A percentile compares a stretch with the other conserved stretches of the same genome.
Conservation (phyloP, 139 green algal genomes). For the Deuterostichococcus epilithicus region DNA sequence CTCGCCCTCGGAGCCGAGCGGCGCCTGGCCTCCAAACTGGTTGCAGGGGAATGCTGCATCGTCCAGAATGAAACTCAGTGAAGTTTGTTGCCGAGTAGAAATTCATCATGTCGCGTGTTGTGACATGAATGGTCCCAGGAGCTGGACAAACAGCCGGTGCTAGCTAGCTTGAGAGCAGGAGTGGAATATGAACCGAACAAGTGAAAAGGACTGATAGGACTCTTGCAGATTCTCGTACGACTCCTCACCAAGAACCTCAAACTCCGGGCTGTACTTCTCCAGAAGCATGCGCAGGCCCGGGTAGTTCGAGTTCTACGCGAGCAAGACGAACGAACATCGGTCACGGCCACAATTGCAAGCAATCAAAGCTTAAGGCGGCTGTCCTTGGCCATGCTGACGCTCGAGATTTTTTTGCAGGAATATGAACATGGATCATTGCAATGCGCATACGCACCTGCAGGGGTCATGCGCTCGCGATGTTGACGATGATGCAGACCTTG, state of each 20-base stretch:
- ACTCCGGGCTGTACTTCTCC: slow-evolving; percentile 64
- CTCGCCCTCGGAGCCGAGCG: slow-evolving; percentile 74
- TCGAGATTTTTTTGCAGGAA: not conserved
- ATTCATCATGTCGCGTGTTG: too few relatives aligned
- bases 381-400: not conserved
- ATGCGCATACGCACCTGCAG: too few relatives aligned
- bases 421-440: not conserved
- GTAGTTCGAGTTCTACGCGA: slow-evolving; percentile 62
- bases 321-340: not conserved
- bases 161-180: too few relatives aligned
- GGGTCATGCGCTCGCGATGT: slow-evolving; percentile 79
- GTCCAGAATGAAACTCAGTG: too few relatives aligned
- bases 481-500: slow-evolving; percentile 67
- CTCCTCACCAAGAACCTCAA: slow-evolving; percentile 79
- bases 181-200: too few relatives aligned
- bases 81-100: too few relatives aligned
- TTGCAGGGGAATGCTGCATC: slow-evolving; percentile 87
- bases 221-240: too few relatives aligned
- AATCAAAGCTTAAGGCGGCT: not conserved
- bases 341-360: not conserved
- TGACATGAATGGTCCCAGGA: too few relatives aligned
- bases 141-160: too few relatives aligned
- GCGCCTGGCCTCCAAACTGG: slow-evolving; percentile 73
- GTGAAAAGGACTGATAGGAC: too few relatives aligned
- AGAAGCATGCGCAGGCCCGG: slow-evolving; percentile 63